phyloP scores from a whole-genome alignment of 345 rosid species.

The Hevea brasiliensis region DNA sequence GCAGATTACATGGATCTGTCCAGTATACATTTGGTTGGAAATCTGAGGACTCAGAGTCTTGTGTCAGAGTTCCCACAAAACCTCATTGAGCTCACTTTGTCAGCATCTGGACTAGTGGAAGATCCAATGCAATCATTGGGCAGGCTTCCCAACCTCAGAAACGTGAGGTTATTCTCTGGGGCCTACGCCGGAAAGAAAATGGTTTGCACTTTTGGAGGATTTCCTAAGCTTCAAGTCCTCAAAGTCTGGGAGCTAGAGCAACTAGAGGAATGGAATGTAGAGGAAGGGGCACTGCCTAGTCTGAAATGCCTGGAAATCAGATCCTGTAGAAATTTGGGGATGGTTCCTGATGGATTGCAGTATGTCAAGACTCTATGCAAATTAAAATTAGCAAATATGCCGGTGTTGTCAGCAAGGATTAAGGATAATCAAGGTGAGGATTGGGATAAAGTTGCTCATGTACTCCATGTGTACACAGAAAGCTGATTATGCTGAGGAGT shows the following conservation, averaged over 20 bases:
- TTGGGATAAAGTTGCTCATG: slow-evolving; percentile 16
- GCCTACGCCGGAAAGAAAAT: slow-evolving; percentile 9
- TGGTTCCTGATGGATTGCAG: slow-evolving; percentile 22
- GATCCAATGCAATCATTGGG: slow-evolving; percentile 20
- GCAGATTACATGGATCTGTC: slow-evolving; percentile 14
- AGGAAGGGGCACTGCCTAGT: slow-evolving; percentile 11
- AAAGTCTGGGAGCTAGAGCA: slow-evolving; percentile 3
- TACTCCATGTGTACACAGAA: neutral
- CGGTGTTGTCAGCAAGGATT: slow-evolving; percentile 9
- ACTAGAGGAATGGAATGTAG: slow-evolving; percentile 7
- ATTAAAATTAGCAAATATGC: slow-evolving; percentile 15
- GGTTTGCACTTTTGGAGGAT: slow-evolving; percentile 3
- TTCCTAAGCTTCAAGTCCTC: slow-evolving; percentile 15
- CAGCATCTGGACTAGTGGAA: slow-evolving; percentile 11
- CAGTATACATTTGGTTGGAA: slow-evolving; percentile 15
- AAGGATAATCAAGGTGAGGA: slow-evolving; percentile 9
- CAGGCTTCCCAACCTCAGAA: slow-evolving; percentile 20
- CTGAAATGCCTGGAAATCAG: slow-evolving; percentile 18
- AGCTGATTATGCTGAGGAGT: neutral
- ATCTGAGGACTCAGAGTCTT: neutral
- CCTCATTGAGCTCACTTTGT: slow-evolving; percentile 22
- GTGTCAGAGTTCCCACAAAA: slow-evolving; percentile 4
- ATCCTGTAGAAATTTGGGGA: slow-evolving; percentile 10
- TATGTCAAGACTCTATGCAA: slow-evolving; percentile 6
- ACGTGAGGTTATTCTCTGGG: slow-evolving; percentile 11